A percentile compares a stretch with the other conserved stretches of the same genome.
Conservation (phyloP, 768 basidiomycete species). For the Dioszegia hungarica region DNA sequence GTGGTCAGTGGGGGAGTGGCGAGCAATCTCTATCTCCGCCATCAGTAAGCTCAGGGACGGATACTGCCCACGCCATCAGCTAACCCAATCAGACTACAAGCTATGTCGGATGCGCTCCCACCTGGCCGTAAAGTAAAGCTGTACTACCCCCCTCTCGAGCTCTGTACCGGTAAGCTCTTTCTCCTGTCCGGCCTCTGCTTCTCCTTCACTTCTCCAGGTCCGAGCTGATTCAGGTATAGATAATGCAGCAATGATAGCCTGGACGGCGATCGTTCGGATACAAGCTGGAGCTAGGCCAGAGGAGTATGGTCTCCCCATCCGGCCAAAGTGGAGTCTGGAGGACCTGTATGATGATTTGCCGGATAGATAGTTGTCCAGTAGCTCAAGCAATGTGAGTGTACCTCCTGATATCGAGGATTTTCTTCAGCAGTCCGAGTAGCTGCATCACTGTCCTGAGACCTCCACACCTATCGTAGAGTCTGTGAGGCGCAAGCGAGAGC, state of each 20-base stretch:
- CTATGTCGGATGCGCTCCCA: conserved; percentile 23
- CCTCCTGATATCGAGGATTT: neutral
- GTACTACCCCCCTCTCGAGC: conserved; percentile 65
- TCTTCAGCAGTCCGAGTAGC: neutral
- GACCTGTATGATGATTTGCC: conserved; percentile 49
- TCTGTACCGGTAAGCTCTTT: conserved; percentile 69
- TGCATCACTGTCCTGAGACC: neutral
- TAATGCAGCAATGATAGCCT: conserved; percentile 95
- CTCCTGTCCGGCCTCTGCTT: neutral
- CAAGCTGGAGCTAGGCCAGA: conserved; percentile 58
- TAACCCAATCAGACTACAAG: conserved; percentile 10
- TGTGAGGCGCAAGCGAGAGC: too few species aligned
- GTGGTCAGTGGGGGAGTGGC: conserved; percentile 93
- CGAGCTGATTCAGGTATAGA: conserved; percentile 54
- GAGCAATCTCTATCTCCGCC: conserved; percentile 68
- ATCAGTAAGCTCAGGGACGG: conserved; percentile 59
- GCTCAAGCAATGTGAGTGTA: neutral
- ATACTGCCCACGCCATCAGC: too few species aligned
- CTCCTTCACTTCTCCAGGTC: neutral
- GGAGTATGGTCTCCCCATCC: conserved; percentile 59
- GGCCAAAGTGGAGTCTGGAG: conserved; percentile 76
- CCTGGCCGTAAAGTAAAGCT: conserved; percentile 50
- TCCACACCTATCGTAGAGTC: too few species aligned
- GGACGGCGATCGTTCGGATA: conserved; percentile 82
- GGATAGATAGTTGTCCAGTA: too few species aligned